phyloP scores from a whole-genome alignment of 2,329 filamentous ascomycete genomes.

The Aspergillus arachidicola region DNA sequence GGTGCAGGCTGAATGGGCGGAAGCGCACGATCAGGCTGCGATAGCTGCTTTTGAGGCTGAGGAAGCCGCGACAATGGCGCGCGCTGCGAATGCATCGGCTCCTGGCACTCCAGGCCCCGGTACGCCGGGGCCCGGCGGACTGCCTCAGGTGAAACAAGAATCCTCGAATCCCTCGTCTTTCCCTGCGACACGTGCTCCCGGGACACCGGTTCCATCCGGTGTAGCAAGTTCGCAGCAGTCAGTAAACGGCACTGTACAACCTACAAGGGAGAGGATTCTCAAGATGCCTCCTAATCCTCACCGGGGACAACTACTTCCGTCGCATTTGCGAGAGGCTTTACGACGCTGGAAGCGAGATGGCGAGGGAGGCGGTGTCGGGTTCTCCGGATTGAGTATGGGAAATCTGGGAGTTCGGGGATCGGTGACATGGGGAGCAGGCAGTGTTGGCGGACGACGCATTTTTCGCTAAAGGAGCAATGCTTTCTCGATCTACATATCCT shows the following conservation, averaged over 20 bases:
- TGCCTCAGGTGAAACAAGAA: constrained; percentile 8
- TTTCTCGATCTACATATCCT: not conserved
- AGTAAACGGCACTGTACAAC: not conserved
- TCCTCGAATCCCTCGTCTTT: not conserved
- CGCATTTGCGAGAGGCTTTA: constrained; percentile 53
- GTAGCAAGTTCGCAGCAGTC: not conserved
- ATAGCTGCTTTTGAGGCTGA: constrained; percentile 59
- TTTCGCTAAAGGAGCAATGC: constrained; percentile 38
- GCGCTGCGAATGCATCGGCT: constrained; percentile 12
- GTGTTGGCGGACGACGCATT: constrained; percentile 44
- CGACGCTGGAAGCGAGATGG: constrained; percentile 52
- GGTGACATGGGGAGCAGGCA: constrained; percentile 46
- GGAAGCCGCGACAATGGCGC: constrained; percentile 45
- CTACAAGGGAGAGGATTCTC: constrained; percentile 30
- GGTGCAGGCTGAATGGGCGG: constrained; percentile 58
- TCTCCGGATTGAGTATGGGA: constrained; percentile 50
- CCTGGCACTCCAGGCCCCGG: not conserved
- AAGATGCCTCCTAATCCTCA: constrained; percentile 48
- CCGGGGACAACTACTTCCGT: constrained; percentile 50
- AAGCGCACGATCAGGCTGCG: constrained; percentile 55
- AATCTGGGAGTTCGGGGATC: constrained; percentile 48
- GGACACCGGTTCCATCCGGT: constrained; percentile 13
- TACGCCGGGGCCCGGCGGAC: not conserved
- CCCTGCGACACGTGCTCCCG: not conserved
- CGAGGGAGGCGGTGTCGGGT: constrained; percentile 52